These are phyloP conservation scores for Syncephalastrum sp. DNA, from an alignment of 371 early-diverging fungal genomes.

Conservation along the genomic window DNA sequence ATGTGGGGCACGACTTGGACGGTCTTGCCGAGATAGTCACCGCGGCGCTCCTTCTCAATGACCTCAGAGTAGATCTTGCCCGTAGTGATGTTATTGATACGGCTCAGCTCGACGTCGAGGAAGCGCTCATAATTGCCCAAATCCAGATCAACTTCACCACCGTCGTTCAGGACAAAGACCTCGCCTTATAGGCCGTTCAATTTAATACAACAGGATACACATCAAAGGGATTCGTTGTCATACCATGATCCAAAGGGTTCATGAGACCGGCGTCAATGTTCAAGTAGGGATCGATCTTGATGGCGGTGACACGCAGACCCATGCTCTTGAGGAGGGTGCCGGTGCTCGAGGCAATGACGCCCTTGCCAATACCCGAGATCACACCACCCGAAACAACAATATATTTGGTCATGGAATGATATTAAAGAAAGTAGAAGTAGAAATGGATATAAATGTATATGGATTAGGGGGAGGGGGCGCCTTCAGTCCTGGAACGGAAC, in stretches of 20 bases:
- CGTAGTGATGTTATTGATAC: constrained; percentile 98
- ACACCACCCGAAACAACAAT: constrained; percentile 99
- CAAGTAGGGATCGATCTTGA: constrained; percentile 99
- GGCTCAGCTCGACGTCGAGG: constrained; percentile 89
- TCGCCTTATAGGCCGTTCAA: constrained; percentile 67
- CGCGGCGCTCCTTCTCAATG: constrained; percentile 90
- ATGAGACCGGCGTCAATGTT: constrained; percentile 99
- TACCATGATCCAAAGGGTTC: constrained; percentile 97
- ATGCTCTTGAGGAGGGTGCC: constrained; percentile 94
- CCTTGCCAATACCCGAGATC: constrained; percentile 99
- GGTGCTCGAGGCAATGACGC: constrained; percentile 97
- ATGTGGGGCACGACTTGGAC: constrained; percentile 99
- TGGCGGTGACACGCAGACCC: constrained; percentile 95
- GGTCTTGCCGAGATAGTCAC: constrained; percentile 98
- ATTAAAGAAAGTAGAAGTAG: too few relatives aligned
- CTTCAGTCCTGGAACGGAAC: too few relatives aligned
- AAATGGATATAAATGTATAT: too few relatives aligned
- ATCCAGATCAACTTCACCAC: constrained; percentile 99
- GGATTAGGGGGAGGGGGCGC: too few relatives aligned
- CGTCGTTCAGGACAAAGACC: constrained; percentile 99
- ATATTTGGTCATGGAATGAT: constrained; percentile 75
- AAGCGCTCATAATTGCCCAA: constrained; percentile 99
- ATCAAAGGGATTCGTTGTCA: constrained; percentile 6
- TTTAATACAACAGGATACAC: not conserved
- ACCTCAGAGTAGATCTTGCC: constrained; percentile 98